Evolutionary conservation across 768 basidiomycete species (phyloP), one percentile per base, ranked within the genome.

Genomic region (Cubamyces sp.): DNA sequence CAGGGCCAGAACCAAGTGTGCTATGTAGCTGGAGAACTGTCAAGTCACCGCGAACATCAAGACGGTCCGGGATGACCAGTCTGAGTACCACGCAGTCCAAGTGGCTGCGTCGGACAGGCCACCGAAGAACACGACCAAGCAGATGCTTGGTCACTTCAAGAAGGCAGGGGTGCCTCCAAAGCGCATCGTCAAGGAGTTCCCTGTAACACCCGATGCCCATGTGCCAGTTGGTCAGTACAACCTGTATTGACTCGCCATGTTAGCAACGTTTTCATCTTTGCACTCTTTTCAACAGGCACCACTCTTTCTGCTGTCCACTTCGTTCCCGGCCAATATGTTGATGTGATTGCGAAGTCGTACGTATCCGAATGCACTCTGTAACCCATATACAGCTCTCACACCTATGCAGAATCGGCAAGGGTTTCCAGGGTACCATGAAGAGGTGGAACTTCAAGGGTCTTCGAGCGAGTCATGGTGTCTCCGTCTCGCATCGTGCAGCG

Each of bases 371-470:
- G 7, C 4, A 18, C 18, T 41, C 5, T 18, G 30, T 45, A 21
- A 25, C 51, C 16, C 8, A 19, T 19, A 21, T 42, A 0, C 41
- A 4, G 3, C 25, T 41, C 37, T 42, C 43, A 37, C 45, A 19
- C 28, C 48, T 23, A 16, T 21, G 48, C 59, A 99, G 96, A 3
- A 91, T 96, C 60, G 97, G 97, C 23, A 98, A 98, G 76, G 97
- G 97, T 8, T 98, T 96, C 75, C 91, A 94, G 65, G 97, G 97
- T 69, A 87, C 84, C 28, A 99, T 99, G 97, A 99, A 98, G 74
- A 82, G 93, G 49, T 95, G 94, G 87, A 88, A 90, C 37, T 98
- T 96, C 78, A 84, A 88, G 69, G 97, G 97, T 75, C 77, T 95
- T 30, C 85, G 87, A 48, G 96, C 94, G 1, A 92, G 93, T 76